A percentile compares a stretch with the other conserved stretches of the same genome.
These are phyloP conservation scores for Phalaenopsis aphrodite DNA, from an alignment of 106 monocot species.

Conservation along the genomic window DNA sequence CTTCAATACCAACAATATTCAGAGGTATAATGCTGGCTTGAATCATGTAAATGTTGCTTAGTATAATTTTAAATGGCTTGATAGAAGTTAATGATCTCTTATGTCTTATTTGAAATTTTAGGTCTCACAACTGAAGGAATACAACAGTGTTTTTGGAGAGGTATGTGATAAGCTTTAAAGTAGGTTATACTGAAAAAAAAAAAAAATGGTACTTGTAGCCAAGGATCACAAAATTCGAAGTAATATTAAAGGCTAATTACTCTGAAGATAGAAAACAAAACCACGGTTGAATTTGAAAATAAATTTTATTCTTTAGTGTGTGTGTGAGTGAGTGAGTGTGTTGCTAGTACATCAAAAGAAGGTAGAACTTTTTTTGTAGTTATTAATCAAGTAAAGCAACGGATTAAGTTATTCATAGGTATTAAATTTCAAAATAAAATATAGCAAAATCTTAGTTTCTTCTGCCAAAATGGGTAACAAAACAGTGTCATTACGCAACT, in stretches of 20 bases:
- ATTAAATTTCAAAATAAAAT: too few species aligned
- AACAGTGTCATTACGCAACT: background rate
- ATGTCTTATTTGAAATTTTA: slow-evolving; percentile 6
- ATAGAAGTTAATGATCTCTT: background rate
- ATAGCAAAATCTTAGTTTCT: background rate
- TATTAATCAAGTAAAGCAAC: too few species aligned
- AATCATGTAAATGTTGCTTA: background rate
- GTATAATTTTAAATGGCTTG: background rate
- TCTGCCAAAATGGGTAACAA: background rate
- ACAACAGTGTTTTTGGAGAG: slow-evolving; percentile 30
- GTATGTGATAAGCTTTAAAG: slow-evolving; percentile 15
- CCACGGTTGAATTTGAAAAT: background rate
- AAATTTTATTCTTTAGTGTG: background rate
- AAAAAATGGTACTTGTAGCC: background rate
- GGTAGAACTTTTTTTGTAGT: background rate
- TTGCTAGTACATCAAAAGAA: background rate
- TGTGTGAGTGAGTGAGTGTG: too few species aligned
- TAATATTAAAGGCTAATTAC: background rate
- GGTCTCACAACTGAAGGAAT: slow-evolving; percentile 25
- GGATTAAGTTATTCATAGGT: too few species aligned
- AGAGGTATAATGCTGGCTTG: slow-evolving; percentile 23
- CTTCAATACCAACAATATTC: slow-evolving; percentile 41
- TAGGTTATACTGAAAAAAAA: background rate
- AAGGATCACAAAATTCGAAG: background rate
- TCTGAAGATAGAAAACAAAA: background rate